Base-by-base conservation (phyloP, 768 basidiomycete genomes). In the Paxillus involutus region DNA sequence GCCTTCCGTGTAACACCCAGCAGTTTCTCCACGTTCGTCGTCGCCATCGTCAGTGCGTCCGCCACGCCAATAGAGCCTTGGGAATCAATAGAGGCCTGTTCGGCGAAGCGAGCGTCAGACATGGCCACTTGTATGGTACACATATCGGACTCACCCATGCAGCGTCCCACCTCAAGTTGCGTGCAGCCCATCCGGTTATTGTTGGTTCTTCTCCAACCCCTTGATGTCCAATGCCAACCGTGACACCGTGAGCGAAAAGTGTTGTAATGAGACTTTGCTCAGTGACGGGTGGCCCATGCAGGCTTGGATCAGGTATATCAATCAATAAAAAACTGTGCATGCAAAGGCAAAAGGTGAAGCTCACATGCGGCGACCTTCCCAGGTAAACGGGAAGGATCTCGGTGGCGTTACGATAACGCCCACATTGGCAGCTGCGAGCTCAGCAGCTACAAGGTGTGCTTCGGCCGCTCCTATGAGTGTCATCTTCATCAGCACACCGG, bases 121-220 rank as follows among this genome's bases (percentile, higher is more conserved):
- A 24, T 7, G 37, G 41, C 21, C 6, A 47, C 8, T 46, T n/a
- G 9, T 40, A 13, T 45, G 36, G 40, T 35, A 51, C 42, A 12
- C 67, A 13, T 1, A 72, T 79, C 44, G 47, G 4, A 88, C 95
- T 88, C 94, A 97, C 97, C 96, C 98, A 51, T 88, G 81, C 67
- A 89, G 71, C 66, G 82, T 98, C 67, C 98, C 95, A 70, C 85
- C 39, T 94, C 91, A 50, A 89, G 88, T 58, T 92, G 88, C 6
- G 94, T 91, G 47, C 97, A 77, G 50, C 98, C 77, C 54, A 98
- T 75, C 51, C 93, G 78, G 68, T 95, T 89, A 26, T 88, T 70
- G 24, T 85, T 82, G 37, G 83, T 80, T 58, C 80, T 84, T 44
- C 80, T 78, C 14, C 66, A 76, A 48, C 70, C 1, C 77, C 65